Conservation (phyloP, 495 filamentous ascomycete genomes). For the Penicillium taxi region DNA sequence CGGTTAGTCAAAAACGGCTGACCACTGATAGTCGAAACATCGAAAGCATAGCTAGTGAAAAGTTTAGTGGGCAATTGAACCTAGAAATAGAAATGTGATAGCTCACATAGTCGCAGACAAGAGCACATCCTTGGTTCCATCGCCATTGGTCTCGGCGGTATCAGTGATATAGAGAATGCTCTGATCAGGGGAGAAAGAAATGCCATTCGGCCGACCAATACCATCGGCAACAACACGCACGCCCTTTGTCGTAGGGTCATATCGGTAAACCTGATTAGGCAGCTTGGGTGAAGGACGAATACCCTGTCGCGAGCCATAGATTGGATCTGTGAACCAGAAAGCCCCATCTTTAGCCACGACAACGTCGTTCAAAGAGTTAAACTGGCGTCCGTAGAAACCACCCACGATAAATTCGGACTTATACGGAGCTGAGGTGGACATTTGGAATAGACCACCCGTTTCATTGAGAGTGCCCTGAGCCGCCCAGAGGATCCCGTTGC, state of each 20-base stretch:
- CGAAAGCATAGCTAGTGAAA: conserved; percentile 18
- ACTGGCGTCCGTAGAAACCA: conserved; percentile 37
- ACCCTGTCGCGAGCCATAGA: conserved; percentile 37
- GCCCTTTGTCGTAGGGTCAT: conserved; percentile 38
- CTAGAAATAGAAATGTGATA: too few species aligned
- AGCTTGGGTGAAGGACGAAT: conserved; percentile 39
- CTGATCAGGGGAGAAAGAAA: conserved; percentile 42
- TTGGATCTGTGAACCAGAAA: conserved; percentile 53
- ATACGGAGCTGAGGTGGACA: conserved; percentile 27
- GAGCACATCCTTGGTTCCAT: conserved; percentile 14
- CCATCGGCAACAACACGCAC: conserved; percentile 44
- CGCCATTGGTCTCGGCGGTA: conserved; percentile 27
- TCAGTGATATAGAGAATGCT: conserved; percentile 45
- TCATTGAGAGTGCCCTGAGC: conserved; percentile 43
- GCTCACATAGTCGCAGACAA: conserved; percentile 24
- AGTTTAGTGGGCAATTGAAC: not conserved
- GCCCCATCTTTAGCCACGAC: conserved; percentile 32
- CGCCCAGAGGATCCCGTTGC: conserved; percentile 38
- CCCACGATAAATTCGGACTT: conserved; percentile 25
- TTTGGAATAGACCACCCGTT: conserved; percentile 41
- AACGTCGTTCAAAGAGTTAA: conserved; percentile 43
- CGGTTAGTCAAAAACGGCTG: conserved; percentile 41
- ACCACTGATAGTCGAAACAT: conserved; percentile 14
- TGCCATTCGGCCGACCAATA: conserved; percentile 41
- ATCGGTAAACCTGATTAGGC: conserved; percentile 44